These are phyloP conservation scores for Edaphochlamys debaryana DNA, from an alignment of 139 green algal species.

Conservation along the genomic window DNA sequence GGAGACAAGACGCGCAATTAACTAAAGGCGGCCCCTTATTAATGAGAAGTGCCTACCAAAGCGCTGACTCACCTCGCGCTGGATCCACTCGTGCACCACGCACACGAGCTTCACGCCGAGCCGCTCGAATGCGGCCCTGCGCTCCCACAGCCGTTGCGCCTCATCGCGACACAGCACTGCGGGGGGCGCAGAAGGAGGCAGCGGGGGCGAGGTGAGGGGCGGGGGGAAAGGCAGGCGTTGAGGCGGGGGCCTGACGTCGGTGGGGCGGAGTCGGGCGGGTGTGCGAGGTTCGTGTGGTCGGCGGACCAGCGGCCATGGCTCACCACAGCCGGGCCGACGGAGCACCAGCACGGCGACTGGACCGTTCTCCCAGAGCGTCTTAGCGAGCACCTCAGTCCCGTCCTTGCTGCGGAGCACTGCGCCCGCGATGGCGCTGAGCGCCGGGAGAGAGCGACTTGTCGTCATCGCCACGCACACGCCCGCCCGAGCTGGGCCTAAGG, in stretches of 20 bases:
- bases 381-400: not conserved
- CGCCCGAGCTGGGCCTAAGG: no score
- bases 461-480: no score
- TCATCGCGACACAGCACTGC: conserved; percentile 38
- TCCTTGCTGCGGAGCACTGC: not conserved
- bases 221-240: no score
- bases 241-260: no score
- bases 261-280: no score
- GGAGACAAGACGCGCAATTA: no score
- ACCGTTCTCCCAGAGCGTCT: not conserved
- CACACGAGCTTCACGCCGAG: conserved; percentile 19
- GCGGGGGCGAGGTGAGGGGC: no score
- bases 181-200: not conserved
- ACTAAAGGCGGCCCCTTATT: no score
- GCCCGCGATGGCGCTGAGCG: not conserved
- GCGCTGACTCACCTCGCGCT: conserved; percentile 6
- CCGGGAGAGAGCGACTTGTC: no score
- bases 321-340: conserved; percentile 32
- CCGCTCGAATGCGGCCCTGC: conserved; percentile 20
- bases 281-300: no score
- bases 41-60: no score
- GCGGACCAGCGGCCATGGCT: not conserved
- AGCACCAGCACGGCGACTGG: conserved; percentile 10
- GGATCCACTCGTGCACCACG: conserved; percentile 39
- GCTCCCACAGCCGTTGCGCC: conserved; percentile 28